phyloP scores from a whole-genome alignment of 495 filamentous ascomycete species.

The Pyronema domesticum region DNA sequence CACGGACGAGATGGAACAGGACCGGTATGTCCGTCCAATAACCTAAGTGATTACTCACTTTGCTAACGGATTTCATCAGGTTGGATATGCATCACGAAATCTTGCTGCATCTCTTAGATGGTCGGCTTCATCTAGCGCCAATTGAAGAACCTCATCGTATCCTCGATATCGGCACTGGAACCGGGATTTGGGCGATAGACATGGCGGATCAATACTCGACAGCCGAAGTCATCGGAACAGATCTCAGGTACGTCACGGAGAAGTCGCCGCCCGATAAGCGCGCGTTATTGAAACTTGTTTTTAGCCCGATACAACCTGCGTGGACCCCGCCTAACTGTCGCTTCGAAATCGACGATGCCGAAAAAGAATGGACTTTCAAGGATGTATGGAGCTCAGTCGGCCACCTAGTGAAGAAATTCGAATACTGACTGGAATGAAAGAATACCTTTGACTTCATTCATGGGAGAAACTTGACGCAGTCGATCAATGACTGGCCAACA shows the following conservation, averaged over 20 bases:
- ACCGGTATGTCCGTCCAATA: not conserved
- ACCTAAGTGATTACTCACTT: not conserved
- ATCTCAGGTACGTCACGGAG: slow-evolving; percentile 33
- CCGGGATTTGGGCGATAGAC: slow-evolving; percentile 39
- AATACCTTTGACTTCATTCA: slow-evolving; percentile 29
- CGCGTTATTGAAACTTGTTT: not conserved
- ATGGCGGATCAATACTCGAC: slow-evolving; percentile 18
- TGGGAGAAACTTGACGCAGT: slow-evolving; percentile 23
- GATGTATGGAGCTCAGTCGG: slow-evolving; percentile 1
- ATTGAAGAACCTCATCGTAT: not conserved
- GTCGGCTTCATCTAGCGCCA: not conserved
- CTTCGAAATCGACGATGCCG: slow-evolving; percentile 34
- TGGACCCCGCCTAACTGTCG: slow-evolving; percentile 7
- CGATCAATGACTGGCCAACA: slow-evolving; percentile 14
- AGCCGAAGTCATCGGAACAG: slow-evolving; percentile 33
- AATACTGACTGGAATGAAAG: not conserved
- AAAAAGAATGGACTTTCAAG: slow-evolving; percentile 28
- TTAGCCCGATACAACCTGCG: slow-evolving; percentile 4
- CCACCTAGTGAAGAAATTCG: not conserved
- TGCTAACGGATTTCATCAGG: not conserved
- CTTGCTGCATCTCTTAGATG: not conserved
- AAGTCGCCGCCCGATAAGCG: not conserved
- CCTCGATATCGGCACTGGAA: not conserved
- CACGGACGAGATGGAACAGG: slow-evolving; percentile 28
- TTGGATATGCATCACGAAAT: not conserved